Conservation (phyloP, 441 rosid genomes). For the Daphne laureola region DNA sequence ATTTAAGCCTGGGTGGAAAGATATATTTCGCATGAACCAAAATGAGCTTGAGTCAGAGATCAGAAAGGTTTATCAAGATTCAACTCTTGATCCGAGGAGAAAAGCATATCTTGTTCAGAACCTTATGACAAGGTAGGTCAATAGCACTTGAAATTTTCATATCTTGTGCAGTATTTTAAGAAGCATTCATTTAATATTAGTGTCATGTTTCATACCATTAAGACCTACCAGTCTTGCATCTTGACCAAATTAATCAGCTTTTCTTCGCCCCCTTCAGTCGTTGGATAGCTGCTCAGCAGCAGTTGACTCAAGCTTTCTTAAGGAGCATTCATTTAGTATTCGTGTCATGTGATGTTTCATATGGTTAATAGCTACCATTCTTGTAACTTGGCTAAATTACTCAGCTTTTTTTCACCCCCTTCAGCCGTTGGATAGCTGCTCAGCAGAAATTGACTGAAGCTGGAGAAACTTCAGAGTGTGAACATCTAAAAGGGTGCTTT, state of each 20-base stretch:
- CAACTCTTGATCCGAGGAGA: conserved; percentile 76
- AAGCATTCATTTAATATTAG: background rate
- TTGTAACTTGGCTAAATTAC: conserved; percentile 4
- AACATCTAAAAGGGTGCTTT: conserved; percentile 17
- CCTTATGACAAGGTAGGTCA: conserved; percentile 59
- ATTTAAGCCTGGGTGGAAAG: conserved; percentile 57
- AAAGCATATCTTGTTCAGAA: conserved; percentile 70
- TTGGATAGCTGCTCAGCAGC: conserved; percentile 52
- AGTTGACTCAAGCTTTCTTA: conserved; percentile 22
- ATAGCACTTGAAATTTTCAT: background rate
- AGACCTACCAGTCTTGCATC: background rate
- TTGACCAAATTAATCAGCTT: conserved; percentile 3
- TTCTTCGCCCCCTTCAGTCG: conserved; percentile 24
- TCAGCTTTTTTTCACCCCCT: conserved; percentile 3
- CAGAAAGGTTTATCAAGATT: conserved; percentile 64
- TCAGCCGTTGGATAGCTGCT: conserved; percentile 49
- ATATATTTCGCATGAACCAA: conserved; percentile 46
- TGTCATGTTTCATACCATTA: background rate
- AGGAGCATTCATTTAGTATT: background rate
- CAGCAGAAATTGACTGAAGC: conserved; percentile 38
- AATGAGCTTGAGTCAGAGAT: conserved; percentile 76
- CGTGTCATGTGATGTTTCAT: background rate
- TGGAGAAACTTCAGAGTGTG: conserved; percentile 23
- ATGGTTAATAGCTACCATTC: background rate
- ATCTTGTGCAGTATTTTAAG: conserved; percentile 2